Percentiles rank a stretch among this genome's conserved stretches.
These are phyloP conservation scores for Trametes cingulata DNA, from an alignment of 768 basidiomycete species.

Conservation along the genomic window DNA sequence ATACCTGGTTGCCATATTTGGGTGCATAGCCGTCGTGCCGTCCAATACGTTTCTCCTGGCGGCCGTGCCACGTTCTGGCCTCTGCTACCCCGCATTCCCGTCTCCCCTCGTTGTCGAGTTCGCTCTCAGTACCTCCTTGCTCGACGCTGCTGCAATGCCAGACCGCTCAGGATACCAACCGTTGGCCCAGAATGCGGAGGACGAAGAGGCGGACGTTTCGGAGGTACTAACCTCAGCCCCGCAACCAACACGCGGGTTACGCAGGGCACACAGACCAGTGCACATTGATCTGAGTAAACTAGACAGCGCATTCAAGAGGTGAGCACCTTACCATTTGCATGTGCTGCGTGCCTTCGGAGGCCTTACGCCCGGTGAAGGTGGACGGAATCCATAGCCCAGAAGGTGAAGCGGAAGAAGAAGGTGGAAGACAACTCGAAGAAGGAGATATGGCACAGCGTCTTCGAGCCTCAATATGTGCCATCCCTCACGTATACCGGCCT, in stretches of 20 bases:
- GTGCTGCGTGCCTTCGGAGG: not conserved
- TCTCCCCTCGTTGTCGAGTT: not conserved
- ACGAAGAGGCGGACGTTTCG: slow-evolving; percentile 43
- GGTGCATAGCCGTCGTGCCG: not conserved
- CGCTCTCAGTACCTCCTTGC: not conserved
- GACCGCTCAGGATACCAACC: slow-evolving; percentile 49
- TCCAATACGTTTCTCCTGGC: slow-evolving; percentile 10
- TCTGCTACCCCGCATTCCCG: not conserved
- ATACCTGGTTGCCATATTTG: slow-evolving; percentile 10
- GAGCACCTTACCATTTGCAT: slow-evolving; percentile 13
- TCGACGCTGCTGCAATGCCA: slow-evolving; percentile 35
- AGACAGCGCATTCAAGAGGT: slow-evolving; percentile 85
- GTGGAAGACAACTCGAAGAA: slow-evolving; percentile 60
- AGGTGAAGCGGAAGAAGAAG: slow-evolving; percentile 80
- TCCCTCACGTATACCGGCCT: slow-evolving; percentile 35
- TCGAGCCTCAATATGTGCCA: slow-evolving; percentile 58
- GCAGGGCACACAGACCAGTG: slow-evolving; percentile 48
- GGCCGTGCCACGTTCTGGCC: slow-evolving; percentile 16
- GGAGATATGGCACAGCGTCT: slow-evolving; percentile 80
- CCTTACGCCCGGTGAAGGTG: slow-evolving; percentile 47
- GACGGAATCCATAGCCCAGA: slow-evolving; percentile 86
- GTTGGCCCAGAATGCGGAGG: slow-evolving; percentile 42
- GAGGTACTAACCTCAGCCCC: slow-evolving; percentile 29
- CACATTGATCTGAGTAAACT: slow-evolving; percentile 79
- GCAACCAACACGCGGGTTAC: slow-evolving; percentile 32